Conservation (phyloP, 331 rosid genomes). For the Stylosanthes scabra region DNA sequence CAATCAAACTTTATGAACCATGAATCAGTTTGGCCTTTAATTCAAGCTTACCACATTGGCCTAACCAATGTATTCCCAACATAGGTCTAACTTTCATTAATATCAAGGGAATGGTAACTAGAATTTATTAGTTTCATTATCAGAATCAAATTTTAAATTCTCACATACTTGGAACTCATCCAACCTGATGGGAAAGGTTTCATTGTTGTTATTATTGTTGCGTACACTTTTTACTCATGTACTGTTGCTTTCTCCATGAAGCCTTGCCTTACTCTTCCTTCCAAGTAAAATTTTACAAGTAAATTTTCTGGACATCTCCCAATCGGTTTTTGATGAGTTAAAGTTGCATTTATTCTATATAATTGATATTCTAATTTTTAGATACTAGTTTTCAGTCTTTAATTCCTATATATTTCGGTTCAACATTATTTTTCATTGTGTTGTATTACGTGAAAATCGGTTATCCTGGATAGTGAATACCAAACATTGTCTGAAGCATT, state of each 20-base stretch:
- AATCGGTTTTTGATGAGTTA: neutral
- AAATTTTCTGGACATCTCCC: constrained; percentile 5
- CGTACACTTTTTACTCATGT: neutral
- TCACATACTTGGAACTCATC: neutral
- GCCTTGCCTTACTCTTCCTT: constrained; percentile 7
- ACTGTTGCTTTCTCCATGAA: constrained; percentile 2
- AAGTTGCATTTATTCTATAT: neutral
- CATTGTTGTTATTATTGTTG: neutral
- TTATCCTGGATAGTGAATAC: neutral
- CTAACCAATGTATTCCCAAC: constrained; percentile 7
- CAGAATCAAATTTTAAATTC: constrained; percentile 1
- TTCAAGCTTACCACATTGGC: constrained; percentile 2
- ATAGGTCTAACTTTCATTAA: neutral
- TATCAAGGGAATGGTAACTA: neutral
- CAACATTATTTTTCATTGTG: constrained; percentile 9
- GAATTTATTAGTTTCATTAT: constrained; percentile 3
- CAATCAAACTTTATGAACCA: constrained; percentile 1
- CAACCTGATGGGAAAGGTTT: neutral
- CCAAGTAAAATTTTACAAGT: constrained; percentile 3
- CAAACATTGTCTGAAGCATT: constrained; percentile 21
- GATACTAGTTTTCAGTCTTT: no score
- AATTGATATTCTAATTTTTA: constrained; percentile 8
- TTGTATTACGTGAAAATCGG: constrained; percentile 14
- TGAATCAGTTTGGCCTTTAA: constrained; percentile 6
- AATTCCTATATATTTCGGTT: neutral